Evolutionary conservation across 2,329 filamentous ascomycete genomes (phyloP).

Genomic region (Nigrospora osmanthi): DNA sequence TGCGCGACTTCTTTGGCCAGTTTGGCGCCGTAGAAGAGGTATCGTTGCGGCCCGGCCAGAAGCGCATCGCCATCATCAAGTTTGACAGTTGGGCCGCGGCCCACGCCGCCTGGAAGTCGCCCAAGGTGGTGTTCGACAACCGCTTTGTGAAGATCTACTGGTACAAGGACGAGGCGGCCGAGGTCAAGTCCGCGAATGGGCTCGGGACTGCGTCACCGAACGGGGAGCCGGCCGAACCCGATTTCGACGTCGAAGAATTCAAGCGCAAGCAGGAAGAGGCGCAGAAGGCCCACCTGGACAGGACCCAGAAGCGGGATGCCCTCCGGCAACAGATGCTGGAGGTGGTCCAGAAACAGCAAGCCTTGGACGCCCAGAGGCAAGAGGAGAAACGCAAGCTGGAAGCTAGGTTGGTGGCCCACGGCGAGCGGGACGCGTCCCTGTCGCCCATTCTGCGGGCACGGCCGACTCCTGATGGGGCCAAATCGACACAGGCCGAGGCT

Average conservation of each 20-base stretch:
- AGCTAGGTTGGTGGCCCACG: conserved; percentile 53
- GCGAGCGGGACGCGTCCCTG: conserved; percentile 14
- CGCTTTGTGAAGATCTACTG: conserved; percentile 81
- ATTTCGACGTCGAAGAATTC: conserved; percentile 65
- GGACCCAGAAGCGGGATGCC: conserved; percentile 53
- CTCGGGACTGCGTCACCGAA: conserved; percentile 6
- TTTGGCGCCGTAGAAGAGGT: conserved; percentile 62
- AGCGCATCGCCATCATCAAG: conserved; percentile 61
- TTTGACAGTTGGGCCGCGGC: conserved; percentile 60
- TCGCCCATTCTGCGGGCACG: conserved; percentile 6
- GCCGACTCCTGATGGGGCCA: conserved; percentile 15
- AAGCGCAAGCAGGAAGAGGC: conserved; percentile 61
- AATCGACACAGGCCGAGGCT: conserved; percentile 47
- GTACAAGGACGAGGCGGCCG: conserved; percentile 48
- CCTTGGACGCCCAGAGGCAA: conserved; percentile 54
- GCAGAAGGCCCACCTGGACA: conserved; percentile 61
- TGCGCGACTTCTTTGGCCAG: conserved; percentile 62
- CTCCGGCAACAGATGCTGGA: conserved; percentile 55
- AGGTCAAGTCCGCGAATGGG: conserved; percentile 19
- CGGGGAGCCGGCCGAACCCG: conserved; percentile 31
- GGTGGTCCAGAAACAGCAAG: conserved; percentile 56
- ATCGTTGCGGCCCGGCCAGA: conserved; percentile 53
- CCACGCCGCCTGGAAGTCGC: conserved; percentile 64
- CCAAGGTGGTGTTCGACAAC: conserved; percentile 78
- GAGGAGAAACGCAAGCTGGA: conserved; percentile 56